These are phyloP conservation scores for Elsinoe fawcettii DNA, from an alignment of 2,329 filamentous ascomycete genomes.

Conservation along the genomic window DNA sequence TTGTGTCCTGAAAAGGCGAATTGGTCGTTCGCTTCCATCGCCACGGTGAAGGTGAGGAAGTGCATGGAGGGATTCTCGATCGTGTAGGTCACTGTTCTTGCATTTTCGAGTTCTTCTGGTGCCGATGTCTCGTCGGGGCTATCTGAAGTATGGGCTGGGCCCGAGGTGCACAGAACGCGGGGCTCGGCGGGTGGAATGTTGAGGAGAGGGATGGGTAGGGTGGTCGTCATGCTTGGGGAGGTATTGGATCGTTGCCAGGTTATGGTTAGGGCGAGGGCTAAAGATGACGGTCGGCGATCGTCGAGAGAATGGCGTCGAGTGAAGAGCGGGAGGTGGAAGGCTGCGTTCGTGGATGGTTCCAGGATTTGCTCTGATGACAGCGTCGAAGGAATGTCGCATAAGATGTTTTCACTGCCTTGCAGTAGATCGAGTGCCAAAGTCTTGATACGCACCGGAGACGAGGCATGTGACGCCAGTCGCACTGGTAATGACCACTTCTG, in stretches of 20 bases:
- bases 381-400: constrained; percentile 38
- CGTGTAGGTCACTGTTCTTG: constrained; percentile 45
- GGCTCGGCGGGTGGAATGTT: constrained; percentile 77
- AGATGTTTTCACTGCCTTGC: constrained; percentile 53
- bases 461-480: constrained; percentile 65
- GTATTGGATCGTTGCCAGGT: constrained; percentile 59
- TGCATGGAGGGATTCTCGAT: constrained; percentile 93
- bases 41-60: constrained; percentile 85
- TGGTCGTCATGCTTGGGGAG: constrained; percentile 46
- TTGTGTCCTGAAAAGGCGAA: constrained; percentile 93
- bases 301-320: constrained; percentile 72
- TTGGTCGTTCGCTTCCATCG: constrained; percentile 84
- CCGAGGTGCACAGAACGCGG: constrained; percentile 58
- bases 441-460: constrained; percentile 53
- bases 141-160: constrained; percentile 20
- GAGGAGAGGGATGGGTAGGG: constrained; percentile 70
- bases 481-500: constrained; percentile 77
- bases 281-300: constrained; percentile 64
- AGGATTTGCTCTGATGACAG: background rate
- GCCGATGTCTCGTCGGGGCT: background rate
- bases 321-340: constrained; percentile 64
- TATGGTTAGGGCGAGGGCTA: constrained; percentile 69
- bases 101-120: background rate
- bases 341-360: constrained; percentile 34
- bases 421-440: constrained; percentile 58